Evolutionary conservation across 495 filamentous ascomycete genomes (phyloP).

Genomic region (Parathielavia appendiculata): DNA sequence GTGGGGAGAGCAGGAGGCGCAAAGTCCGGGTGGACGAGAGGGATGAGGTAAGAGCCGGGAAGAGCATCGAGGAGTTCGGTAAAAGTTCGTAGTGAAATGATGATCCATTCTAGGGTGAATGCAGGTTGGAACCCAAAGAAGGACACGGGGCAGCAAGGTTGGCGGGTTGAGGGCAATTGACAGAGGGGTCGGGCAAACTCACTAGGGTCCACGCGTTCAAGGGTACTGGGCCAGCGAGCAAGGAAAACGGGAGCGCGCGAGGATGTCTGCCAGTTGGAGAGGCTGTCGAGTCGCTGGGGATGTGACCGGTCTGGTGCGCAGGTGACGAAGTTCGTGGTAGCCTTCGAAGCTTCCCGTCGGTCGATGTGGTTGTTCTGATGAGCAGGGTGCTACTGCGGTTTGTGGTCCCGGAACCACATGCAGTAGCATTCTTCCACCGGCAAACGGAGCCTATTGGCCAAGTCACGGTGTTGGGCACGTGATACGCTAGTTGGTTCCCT

Average conservation of each 20-base stretch:
- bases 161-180: conserved; percentile 16
- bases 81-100: neutral
- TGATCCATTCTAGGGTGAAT: conserved; percentile 10
- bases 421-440: neutral
- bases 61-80: neutral
- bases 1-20: neutral
- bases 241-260: neutral
- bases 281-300: neutral
- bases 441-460: neutral
- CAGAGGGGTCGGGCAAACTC: conserved; percentile 17
- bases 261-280: neutral
- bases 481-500: neutral
- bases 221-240: neutral
- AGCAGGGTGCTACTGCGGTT: conserved; percentile 17
- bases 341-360: conserved; percentile 12
- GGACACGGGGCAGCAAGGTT: conserved; percentile 5
- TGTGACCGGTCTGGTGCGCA: neutral
- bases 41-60: neutral
- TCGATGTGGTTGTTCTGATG: conserved; percentile 16
- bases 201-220: neutral
- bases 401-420: conserved; percentile 17
- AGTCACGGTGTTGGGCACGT: conserved; percentile 12
- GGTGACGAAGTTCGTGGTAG: conserved; percentile 15
- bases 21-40: neutral
- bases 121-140: conserved; percentile 2